These are phyloP conservation scores for Tricholoma hemisulphureum DNA, from an alignment of 768 basidiomycete species.

Conservation along the genomic window DNA sequence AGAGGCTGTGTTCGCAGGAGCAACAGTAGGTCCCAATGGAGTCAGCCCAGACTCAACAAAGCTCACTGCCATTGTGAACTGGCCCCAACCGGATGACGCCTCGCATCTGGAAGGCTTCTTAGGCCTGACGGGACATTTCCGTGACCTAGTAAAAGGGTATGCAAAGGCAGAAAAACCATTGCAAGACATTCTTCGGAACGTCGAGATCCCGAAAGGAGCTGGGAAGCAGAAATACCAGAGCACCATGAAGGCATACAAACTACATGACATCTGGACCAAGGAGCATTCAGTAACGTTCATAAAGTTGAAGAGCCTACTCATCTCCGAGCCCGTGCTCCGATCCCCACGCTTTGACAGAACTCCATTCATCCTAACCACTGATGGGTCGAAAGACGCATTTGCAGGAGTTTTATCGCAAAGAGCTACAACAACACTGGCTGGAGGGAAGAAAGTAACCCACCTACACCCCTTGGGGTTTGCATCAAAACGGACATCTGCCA, in stretches of 20 bases:
- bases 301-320: background rate
- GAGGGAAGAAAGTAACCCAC: slow-evolving; percentile 15
- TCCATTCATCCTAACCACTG: slow-evolving; percentile 37
- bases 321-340: background rate
- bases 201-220: background rate
- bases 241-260: too few species aligned
- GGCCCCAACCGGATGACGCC: too few species aligned
- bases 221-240: background rate
- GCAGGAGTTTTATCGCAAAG: slow-evolving; percentile 31
- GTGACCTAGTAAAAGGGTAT: too few species aligned
- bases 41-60: slow-evolving; percentile 26
- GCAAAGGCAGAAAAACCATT: too few species aligned
- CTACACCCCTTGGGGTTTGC: too few species aligned
- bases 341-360: slow-evolving; percentile 18
- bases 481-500: slow-evolving; percentile 26
- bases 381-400: slow-evolving; percentile 37
- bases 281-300: too few species aligned
- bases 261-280: too few species aligned
- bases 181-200: too few species aligned
- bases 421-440: slow-evolving; percentile 13
- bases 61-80: too few species aligned
- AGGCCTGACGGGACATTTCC: too few species aligned
- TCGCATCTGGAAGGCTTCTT: too few species aligned
- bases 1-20: slow-evolving; percentile 27
- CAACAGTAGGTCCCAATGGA: too few species aligned